phyloP scores from a whole-genome alignment of 495 filamentous ascomycete genomes.

The Daldinia vernicosa region DNA sequence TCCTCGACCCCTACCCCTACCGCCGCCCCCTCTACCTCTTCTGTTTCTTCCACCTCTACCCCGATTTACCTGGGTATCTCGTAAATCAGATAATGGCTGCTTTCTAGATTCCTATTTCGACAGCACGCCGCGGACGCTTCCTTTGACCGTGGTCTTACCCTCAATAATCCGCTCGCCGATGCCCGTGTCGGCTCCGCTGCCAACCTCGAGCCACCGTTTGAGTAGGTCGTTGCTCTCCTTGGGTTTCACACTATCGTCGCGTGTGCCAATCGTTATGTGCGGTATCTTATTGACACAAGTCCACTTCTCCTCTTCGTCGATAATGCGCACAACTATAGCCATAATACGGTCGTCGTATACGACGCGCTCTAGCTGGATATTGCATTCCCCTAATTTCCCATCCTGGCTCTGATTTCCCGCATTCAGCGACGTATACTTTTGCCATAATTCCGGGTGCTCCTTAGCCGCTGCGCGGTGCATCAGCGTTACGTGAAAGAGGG shows the following conservation, averaged over 20 bases:
- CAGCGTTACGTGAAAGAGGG: slow-evolving; percentile 91
- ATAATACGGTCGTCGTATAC: slow-evolving; percentile 86
- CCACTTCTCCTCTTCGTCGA: slow-evolving; percentile 62
- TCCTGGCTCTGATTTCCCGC: slow-evolving; percentile 49
- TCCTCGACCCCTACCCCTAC: neutral
- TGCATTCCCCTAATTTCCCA: slow-evolving; percentile 55
- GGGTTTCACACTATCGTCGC: slow-evolving; percentile 76
- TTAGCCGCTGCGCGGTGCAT: slow-evolving; percentile 76
- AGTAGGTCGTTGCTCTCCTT: slow-evolving; percentile 92
- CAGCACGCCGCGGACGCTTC: slow-evolving; percentile 55
- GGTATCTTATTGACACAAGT: slow-evolving; percentile 79
- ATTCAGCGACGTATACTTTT: slow-evolving; percentile 64
- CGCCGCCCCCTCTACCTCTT: neutral
- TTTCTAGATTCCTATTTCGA: slow-evolving; percentile 51
- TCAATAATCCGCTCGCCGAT: slow-evolving; percentile 61
- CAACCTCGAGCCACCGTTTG: slow-evolving; percentile 67
- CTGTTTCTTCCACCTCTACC: slow-evolving; percentile 1
- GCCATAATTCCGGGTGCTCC: slow-evolving; percentile 73
- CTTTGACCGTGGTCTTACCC: slow-evolving; percentile 52
- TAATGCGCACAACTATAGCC: slow-evolving; percentile 82
- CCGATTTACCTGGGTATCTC: neutral
- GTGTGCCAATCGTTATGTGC: slow-evolving; percentile 90
- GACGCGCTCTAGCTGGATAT: slow-evolving; percentile 65
- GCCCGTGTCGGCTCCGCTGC: slow-evolving; percentile 54
- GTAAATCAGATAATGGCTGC: neutral